A percentile compares a stretch with the other conserved stretches of the same genome.
Evolutionary conservation across 2,329 filamentous ascomycete species (phyloP).

Genomic region (Emericellopsis cladophorae): DNA sequence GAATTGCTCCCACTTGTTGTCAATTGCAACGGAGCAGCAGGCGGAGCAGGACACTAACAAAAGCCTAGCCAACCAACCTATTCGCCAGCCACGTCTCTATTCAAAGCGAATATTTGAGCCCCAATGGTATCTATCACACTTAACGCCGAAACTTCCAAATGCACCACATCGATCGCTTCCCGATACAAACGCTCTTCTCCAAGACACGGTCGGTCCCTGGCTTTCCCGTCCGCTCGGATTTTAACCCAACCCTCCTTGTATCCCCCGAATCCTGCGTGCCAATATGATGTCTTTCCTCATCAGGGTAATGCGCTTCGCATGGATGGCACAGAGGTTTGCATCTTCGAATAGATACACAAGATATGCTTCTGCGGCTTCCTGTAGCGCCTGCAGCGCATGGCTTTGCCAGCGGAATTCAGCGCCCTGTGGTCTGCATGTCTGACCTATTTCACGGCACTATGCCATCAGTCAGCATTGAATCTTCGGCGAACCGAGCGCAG

Average conservation of each 20-base stretch:
- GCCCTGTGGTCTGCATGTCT: slow-evolving; percentile 47
- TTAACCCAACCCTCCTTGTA: slow-evolving; percentile 2
- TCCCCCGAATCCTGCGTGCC: slow-evolving; percentile 63
- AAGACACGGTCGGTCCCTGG: no score
- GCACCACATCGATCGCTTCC: not conserved
- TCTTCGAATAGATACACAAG: slow-evolving; percentile 86
- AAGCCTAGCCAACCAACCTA: no score
- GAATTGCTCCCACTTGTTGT: no score
- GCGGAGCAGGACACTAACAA: no score
- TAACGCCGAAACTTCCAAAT: not conserved
- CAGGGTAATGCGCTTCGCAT: slow-evolving; percentile 92
- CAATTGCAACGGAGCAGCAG: no score
- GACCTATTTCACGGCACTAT: slow-evolving; percentile 59
- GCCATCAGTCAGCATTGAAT: slow-evolving; percentile 6
- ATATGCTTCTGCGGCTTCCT: slow-evolving; percentile 94
- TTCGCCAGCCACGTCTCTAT: no score
- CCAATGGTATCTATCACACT: not conserved
- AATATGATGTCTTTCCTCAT: slow-evolving; percentile 98
- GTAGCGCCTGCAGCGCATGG: slow-evolving; percentile 82
- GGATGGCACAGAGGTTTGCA: slow-evolving; percentile 81
- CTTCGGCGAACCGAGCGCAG: not conserved
- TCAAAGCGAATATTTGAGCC: no score
- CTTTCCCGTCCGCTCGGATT: no score
- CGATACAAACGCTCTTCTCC: no score
- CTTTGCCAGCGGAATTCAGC: slow-evolving; percentile 87